These are phyloP conservation scores for Xylariaceae sp. DNA, from an alignment of 2,329 filamentous ascomycete species.

Conservation along the genomic window DNA sequence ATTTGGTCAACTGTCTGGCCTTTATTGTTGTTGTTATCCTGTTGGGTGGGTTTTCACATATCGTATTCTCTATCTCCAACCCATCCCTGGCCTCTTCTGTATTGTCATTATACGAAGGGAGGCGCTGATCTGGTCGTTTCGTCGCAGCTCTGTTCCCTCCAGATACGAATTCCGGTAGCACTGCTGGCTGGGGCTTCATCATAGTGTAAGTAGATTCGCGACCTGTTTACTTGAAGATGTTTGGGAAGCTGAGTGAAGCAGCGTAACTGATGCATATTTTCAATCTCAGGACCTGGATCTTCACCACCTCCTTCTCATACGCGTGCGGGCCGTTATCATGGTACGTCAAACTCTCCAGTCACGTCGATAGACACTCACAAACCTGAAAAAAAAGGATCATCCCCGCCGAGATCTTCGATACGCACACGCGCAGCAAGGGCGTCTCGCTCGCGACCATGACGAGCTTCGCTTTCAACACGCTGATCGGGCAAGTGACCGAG, in stretches of 20 bases:
- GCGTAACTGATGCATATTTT: conserved; percentile 1
- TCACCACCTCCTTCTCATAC: conserved; percentile 70
- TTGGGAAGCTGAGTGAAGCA: not conserved
- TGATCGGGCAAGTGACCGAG: conserved; percentile 34
- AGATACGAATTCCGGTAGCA: conserved; percentile 41
- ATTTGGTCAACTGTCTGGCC: conserved; percentile 63
- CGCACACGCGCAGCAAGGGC: conserved; percentile 66
- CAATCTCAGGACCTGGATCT: conserved; percentile 60
- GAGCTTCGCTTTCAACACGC: conserved; percentile 67
- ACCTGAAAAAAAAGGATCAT: conserved; percentile 45
- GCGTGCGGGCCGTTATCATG: conserved; percentile 62
- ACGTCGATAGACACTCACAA: not conserved
- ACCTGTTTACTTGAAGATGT: no score
- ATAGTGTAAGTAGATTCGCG: conserved; percentile 40
- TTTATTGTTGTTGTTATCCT: conserved; percentile 63
- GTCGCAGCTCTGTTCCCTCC: conserved; percentile 53
- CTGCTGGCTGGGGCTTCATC: conserved; percentile 69
- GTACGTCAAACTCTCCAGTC: conserved; percentile 13
- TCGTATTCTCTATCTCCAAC: not conserved
- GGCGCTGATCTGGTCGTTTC: not conserved
- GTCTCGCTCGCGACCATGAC: conserved; percentile 70
- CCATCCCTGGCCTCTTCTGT: no score
- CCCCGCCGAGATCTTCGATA: conserved; percentile 72
- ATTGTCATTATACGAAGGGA: no score
- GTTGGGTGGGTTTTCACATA: conserved; percentile 30